Evolutionary conservation across 2,329 filamentous ascomycete species (phyloP).

Genomic region (Arthrobotrys entomopaga): DNA sequence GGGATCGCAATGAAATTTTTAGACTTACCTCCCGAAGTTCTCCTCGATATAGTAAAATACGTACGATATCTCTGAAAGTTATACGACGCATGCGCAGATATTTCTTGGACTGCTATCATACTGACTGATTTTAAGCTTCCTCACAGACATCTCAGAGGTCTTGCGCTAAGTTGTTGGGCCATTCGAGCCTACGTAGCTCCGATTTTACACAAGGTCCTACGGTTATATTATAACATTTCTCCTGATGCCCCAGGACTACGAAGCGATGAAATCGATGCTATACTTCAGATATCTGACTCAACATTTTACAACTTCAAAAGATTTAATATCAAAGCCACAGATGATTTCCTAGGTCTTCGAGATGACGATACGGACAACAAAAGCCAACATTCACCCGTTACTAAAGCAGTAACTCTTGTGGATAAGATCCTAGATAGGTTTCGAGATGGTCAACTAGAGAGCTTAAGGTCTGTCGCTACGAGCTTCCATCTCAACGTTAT

Average conservation of each 20-base stretch:
- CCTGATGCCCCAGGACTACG: neutral
- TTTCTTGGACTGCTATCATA: neutral
- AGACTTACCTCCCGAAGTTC: constrained; percentile 14
- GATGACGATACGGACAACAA: neutral
- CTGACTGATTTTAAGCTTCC: constrained; percentile 14
- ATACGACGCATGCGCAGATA: neutral
- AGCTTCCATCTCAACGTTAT: neutral
- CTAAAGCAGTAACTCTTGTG: neutral
- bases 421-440: constrained; percentile 11
- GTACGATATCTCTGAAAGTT: too few species aligned
- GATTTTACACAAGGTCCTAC: constrained; percentile 12
- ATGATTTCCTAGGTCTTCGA: constrained; percentile 4
- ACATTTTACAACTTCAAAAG: constrained; percentile 4
- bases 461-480: constrained; percentile 20
- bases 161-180: constrained; percentile 22
- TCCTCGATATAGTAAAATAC: constrained; percentile 11
- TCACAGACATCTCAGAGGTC: constrained; percentile 11
- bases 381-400: neutral
- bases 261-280: constrained; percentile 7
- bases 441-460: constrained; percentile 21
- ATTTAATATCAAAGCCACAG: neutral
- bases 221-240: constrained; percentile 13
- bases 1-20: neutral
- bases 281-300: neutral
- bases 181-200: constrained; percentile 8